These are phyloP conservation scores for Trichoderma sp. DNA, from an alignment of 2,329 filamentous ascomycete genomes.

Conservation along the genomic window DNA sequence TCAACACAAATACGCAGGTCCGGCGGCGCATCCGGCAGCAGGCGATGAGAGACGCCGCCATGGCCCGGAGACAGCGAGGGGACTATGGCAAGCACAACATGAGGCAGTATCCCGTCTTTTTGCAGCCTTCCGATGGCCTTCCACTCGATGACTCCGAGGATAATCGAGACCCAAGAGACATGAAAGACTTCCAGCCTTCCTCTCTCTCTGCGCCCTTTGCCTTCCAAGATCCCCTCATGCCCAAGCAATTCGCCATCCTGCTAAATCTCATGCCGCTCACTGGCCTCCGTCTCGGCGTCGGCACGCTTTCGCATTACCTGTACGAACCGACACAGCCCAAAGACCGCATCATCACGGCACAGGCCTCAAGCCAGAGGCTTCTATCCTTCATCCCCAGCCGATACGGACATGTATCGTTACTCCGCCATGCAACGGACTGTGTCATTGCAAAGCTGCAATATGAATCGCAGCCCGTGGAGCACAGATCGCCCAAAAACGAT, in stretches of 20 bases:
- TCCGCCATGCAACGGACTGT: constrained; percentile 18
- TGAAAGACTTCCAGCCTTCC: not conserved
- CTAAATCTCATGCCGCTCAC: constrained; percentile 20
- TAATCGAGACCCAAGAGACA: not conserved
- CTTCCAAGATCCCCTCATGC: constrained; percentile 6
- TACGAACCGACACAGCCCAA: constrained; percentile 17
- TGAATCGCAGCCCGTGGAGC: constrained; percentile 8
- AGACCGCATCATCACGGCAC: constrained; percentile 4
- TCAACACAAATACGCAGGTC: constrained; percentile 15
- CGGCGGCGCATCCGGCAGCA: constrained; percentile 25
- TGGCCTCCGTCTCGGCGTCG: constrained; percentile 17
- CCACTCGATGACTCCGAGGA: not conserved
- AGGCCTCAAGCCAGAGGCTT: constrained; percentile 14
- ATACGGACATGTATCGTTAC: constrained; percentile 12
- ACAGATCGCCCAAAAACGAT: constrained; percentile 7
- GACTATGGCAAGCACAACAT: constrained; percentile 24
- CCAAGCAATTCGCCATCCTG: constrained; percentile 15
- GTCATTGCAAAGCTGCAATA: constrained; percentile 20
- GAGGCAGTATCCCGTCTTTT: constrained; percentile 15
- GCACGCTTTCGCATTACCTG: constrained; percentile 13
- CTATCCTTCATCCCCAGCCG: constrained; percentile 18
- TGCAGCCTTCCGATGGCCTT: not conserved
- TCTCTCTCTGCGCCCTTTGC: not conserved
- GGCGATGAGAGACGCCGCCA: constrained; percentile 19
- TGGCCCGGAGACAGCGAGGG: constrained; percentile 16